These are phyloP conservation scores for Zygotorulaspora chibaensis DNA, from an alignment of 805 yeast species.

Conservation along the genomic window DNA sequence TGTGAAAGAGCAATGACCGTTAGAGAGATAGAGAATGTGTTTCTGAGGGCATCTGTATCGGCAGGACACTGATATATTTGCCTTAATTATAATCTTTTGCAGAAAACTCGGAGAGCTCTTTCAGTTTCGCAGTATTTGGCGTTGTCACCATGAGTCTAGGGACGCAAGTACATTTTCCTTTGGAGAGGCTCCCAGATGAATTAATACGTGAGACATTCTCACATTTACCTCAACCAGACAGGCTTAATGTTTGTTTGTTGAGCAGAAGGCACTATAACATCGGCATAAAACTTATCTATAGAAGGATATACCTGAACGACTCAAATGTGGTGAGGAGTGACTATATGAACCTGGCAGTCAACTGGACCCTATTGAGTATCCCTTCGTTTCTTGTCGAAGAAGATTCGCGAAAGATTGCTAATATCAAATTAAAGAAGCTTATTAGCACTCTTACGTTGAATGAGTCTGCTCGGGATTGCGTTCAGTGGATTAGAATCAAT, in stretches of 20 bases:
- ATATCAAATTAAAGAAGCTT: slow-evolving; percentile 27
- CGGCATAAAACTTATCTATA: slow-evolving; percentile 34
- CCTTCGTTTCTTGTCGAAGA: slow-evolving; percentile 27
- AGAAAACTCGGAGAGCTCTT: too few relatives aligned
- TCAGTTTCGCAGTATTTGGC: not conserved
- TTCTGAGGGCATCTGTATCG: too few relatives aligned
- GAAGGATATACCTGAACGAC: slow-evolving; percentile 40
- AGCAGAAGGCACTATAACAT: slow-evolving; percentile 31
- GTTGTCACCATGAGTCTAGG: not conserved
- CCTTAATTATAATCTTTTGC: too few relatives aligned
- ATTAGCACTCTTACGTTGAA: slow-evolving; percentile 29
- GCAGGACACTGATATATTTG: too few relatives aligned
- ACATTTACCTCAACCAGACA: slow-evolving; percentile 37
- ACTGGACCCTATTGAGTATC: slow-evolving; percentile 37
- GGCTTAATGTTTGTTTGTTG: slow-evolving; percentile 27
- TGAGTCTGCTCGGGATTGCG: slow-evolving; percentile 22
- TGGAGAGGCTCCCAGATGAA: slow-evolving; percentile 26
- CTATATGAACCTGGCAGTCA: slow-evolving; percentile 36
- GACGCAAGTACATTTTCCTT: slow-evolving; percentile 13
- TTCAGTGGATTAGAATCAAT: slow-evolving; percentile 40
- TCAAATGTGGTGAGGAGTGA: slow-evolving; percentile 38
- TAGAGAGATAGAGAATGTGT: too few relatives aligned
- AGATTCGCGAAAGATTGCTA: slow-evolving; percentile 31
- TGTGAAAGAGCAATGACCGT: too few relatives aligned
- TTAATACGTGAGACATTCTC: slow-evolving; percentile 32